These are phyloP conservation scores for Leccinum angustisporum DNA, from an alignment of 1,284 basidiomycete species.

Conservation along the genomic window DNA sequence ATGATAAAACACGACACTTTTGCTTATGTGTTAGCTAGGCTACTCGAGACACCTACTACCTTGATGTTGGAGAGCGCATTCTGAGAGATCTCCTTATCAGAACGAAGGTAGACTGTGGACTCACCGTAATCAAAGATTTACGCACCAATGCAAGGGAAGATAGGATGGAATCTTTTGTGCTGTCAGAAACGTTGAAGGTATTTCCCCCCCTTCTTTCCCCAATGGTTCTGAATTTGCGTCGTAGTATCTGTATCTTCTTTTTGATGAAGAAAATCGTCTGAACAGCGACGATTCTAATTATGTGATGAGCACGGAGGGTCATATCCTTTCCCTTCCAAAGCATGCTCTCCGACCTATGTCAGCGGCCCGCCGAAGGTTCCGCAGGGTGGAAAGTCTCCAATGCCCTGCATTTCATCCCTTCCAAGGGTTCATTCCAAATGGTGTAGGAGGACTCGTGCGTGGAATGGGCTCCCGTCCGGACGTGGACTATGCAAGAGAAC, in stretches of 20 bases:
- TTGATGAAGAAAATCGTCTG: constrained; percentile 80
- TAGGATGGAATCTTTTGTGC: constrained; percentile 90
- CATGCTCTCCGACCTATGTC: constrained; percentile 57
- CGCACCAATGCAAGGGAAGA: constrained; percentile 80
- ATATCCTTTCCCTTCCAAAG: constrained; percentile 71
- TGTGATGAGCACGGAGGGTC: constrained; percentile 92
- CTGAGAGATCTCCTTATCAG: constrained; percentile 73
- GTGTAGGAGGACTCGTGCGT: constrained; percentile 44
- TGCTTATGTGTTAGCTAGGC: constrained; percentile 54
- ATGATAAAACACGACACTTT: not conserved
- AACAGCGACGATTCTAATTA: constrained; percentile 77
- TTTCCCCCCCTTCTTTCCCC: not conserved
- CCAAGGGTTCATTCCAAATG: constrained; percentile 34
- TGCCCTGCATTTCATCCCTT: constrained; percentile 70
- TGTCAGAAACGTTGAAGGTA: constrained; percentile 90
- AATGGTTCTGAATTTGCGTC: constrained; percentile 7
- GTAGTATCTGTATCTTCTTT: constrained; percentile 88
- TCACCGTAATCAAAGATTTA: constrained; percentile 80
- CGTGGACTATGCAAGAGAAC: constrained; percentile 72
- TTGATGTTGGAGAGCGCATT: constrained; percentile 85
- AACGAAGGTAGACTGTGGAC: constrained; percentile 81
- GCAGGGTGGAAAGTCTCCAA: constrained; percentile 64
- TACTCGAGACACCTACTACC: constrained; percentile 87
- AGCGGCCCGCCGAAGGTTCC: constrained; percentile 56
- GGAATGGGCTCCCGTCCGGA: constrained; percentile 74